Conservation (phyloP, 2,329 filamentous ascomycete genomes). For the Xylariaceae sp. region DNA sequence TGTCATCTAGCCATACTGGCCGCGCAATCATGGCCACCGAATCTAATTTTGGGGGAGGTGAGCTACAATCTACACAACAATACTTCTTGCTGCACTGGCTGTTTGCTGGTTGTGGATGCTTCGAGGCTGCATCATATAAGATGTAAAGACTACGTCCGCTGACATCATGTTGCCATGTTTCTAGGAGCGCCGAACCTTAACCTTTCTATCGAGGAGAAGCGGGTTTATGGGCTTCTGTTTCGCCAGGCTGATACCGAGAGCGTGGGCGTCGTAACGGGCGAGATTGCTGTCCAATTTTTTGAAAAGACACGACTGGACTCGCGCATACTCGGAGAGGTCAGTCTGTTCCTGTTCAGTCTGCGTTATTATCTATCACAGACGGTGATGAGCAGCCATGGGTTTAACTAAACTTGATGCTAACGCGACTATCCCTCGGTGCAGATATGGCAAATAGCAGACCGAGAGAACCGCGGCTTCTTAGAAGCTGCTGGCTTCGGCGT, state of each 20-base stretch:
- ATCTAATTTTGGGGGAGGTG: conserved; percentile 33
- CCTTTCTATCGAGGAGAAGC: conserved; percentile 89
- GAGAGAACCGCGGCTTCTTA: conserved; percentile 91
- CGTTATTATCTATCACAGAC: background rate
- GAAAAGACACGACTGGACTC: conserved; percentile 92
- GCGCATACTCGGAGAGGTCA: conserved; percentile 83
- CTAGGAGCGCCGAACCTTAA: conserved; percentile 74
- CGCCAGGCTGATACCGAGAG: conserved; percentile 89
- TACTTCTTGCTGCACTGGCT: background rate
- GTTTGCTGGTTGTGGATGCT: conserved; percentile 4
- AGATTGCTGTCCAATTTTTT: conserved; percentile 96
- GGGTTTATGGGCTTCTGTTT: conserved; percentile 91
- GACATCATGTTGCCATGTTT: conserved; percentile 25
- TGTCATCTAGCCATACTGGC: conserved; percentile 33
- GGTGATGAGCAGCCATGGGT: background rate
- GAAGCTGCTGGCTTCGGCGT: conserved; percentile 93
- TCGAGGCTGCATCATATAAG: background rate
- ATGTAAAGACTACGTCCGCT: conserved; percentile 28
- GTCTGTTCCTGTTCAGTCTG: conserved; percentile 40
- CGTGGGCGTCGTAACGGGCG: conserved; percentile 92
- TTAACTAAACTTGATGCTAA: conserved; percentile 36
- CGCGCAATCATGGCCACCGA: conserved; percentile 42
- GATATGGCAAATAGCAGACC: conserved; percentile 99
- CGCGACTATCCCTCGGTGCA: conserved; percentile 48
- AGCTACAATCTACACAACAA: conserved; percentile 15